Conservation (phyloP, 768 basidiomycete genomes). For the Phylloporus arenicola region DNA sequence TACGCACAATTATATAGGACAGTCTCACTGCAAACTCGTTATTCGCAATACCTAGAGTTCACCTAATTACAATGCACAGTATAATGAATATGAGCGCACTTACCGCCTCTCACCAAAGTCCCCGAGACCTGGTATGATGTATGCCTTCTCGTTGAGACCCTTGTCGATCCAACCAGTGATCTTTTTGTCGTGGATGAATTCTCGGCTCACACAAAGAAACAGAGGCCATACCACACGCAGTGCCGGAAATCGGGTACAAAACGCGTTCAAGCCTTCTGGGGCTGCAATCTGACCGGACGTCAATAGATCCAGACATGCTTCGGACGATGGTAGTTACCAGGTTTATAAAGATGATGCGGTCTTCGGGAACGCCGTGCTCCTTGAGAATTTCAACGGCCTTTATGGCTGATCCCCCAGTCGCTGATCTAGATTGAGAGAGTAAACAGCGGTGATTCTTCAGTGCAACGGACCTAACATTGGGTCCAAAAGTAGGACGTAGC, state of each 20-base stretch:
- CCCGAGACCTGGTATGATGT: conserved; percentile 92
- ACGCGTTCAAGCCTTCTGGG: conserved; percentile 82
- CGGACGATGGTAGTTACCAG: conserved; percentile 43
- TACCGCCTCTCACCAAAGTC: conserved; percentile 92
- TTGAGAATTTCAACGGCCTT: conserved; percentile 94
- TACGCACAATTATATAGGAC: background rate
- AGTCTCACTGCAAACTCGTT: background rate
- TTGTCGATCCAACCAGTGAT: conserved; percentile 96
- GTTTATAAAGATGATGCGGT: conserved; percentile 93
- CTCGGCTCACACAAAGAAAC: background rate
- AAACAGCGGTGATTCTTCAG: background rate
- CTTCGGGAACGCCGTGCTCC: conserved; percentile 89
- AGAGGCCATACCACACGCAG: conserved; percentile 63
- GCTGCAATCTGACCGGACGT: conserved; percentile 61
- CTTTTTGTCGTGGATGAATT: conserved; percentile 33
- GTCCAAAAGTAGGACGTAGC: conserved; percentile 92
- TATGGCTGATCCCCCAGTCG: conserved; percentile 96
- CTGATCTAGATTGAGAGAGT: conserved; percentile 30
- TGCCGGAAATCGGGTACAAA: conserved; percentile 69
- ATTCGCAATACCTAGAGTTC: conserved; percentile 21
- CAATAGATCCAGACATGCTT: background rate
- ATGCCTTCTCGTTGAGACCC: conserved; percentile 85
- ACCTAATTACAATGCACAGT: background rate
- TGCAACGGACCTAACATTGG: conserved; percentile 84
- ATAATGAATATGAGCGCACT: conserved; percentile 1